phyloP scores from a whole-genome alignment of 768 basidiomycete genomes.

The Phlebiopsis flavidoalba region DNA sequence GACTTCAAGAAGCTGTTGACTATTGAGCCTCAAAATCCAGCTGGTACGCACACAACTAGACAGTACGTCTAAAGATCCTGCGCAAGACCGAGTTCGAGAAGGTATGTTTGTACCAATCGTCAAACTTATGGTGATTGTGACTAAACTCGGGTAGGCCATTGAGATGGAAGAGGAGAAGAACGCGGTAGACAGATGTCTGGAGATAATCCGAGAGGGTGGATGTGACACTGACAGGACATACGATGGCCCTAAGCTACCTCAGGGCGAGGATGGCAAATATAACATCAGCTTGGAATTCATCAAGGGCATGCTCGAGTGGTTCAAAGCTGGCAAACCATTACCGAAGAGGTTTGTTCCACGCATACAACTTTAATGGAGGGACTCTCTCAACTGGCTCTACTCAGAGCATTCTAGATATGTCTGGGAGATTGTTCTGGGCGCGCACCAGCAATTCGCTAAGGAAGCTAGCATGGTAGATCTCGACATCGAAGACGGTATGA shows the following conservation, averaged over 20 bases:
- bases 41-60: slow-evolving; percentile 74
- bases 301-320: slow-evolving; percentile 82
- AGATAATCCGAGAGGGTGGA: slow-evolving; percentile 80
- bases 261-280: slow-evolving; percentile 59
- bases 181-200: slow-evolving; percentile 66
- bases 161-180: slow-evolving; percentile 86
- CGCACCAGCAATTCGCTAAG: slow-evolving; percentile 65
- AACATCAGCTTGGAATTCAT: slow-evolving; percentile 76
- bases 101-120: slow-evolving; percentile 31
- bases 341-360: slow-evolving; percentile 65
- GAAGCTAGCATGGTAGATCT: slow-evolving; percentile 83
- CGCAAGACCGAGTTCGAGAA: slow-evolving; percentile 91
- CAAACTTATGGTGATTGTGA: background rate
- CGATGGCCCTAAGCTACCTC: slow-evolving; percentile 66
- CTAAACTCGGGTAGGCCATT: slow-evolving; percentile 60
- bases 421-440: slow-evolving; percentile 94
- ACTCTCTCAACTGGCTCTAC: too few relatives aligned
- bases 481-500: slow-evolving; percentile 67
- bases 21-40: slow-evolving; percentile 85
- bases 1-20: slow-evolving; percentile 84
- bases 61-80: slow-evolving; percentile 87
- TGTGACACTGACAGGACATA: slow-evolving; percentile 76
- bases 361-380: background rate
- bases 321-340: slow-evolving; percentile 91
- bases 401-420: slow-evolving; percentile 49